These are phyloP conservation scores for Mortierella sp. DNA, from an alignment of 371 early-diverging fungal genomes.

Conservation along the genomic window DNA sequence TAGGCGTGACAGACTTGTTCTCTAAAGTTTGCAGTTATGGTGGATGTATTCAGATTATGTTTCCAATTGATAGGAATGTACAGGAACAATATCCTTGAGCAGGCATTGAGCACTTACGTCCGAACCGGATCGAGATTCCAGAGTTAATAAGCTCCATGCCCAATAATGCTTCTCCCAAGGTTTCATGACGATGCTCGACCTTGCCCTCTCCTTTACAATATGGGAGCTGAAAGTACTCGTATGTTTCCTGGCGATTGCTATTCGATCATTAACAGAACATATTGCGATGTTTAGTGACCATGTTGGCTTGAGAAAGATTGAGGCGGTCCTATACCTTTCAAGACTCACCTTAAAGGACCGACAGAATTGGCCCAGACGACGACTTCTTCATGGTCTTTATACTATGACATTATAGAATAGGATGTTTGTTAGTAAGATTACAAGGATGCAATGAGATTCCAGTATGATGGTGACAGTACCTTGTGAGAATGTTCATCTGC, in stretches of 20 bases:
- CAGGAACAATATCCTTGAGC: too few species aligned
- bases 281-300: too few species aligned
- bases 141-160: conserved; percentile 83
- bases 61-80: too few species aligned
- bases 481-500: conserved; percentile 58
- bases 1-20: conserved; percentile 20
- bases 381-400: conserved; percentile 66
- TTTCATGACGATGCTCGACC: conserved; percentile 80
- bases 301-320: background rate
- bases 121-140: conserved; percentile 77
- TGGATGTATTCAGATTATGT: too few species aligned
- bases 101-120: conserved; percentile 46
- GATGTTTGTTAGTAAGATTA: too few species aligned
- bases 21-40: conserved; percentile 7
- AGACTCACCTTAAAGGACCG: conserved; percentile 64
- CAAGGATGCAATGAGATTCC: background rate
- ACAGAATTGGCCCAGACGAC: conserved; percentile 84
- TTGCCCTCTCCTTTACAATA: conserved; percentile 75
- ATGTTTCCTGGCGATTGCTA: conserved; percentile 81
- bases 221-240: conserved; percentile 82
- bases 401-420: conserved; percentile 52
- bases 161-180: conserved; percentile 84
- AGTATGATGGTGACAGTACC: conserved; percentile 15
- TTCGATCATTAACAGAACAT: background rate
- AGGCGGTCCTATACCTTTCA: background rate